Percentiles rank a stretch among this genome's conserved stretches.
phyloP scores from a whole-genome alignment of 768 basidiomycete species.

The Steccherinum ochraceum region DNA sequence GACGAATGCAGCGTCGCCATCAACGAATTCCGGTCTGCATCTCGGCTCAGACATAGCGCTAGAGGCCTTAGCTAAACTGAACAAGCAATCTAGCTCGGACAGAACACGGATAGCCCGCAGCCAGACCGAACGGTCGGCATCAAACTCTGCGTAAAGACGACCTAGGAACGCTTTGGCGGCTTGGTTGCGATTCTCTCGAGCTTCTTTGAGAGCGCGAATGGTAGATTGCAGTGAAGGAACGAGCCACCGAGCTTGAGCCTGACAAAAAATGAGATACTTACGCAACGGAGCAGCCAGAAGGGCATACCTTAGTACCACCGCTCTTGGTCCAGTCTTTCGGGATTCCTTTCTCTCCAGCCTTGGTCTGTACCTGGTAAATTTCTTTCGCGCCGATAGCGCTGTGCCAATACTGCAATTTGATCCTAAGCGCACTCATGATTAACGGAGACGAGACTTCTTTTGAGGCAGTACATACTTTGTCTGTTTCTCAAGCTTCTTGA shows the following conservation, averaged over 20 bases:
- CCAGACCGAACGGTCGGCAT: slow-evolving; percentile 75
- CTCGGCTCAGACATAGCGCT: slow-evolving; percentile 86
- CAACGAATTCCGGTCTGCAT: slow-evolving; percentile 88
- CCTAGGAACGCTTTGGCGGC: slow-evolving; percentile 81
- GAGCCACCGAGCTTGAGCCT: slow-evolving; percentile 74
- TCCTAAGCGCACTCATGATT: slow-evolving; percentile 31
- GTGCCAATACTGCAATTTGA: slow-evolving; percentile 59
- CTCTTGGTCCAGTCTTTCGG: slow-evolving; percentile 83
- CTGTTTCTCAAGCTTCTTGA: slow-evolving; percentile 61
- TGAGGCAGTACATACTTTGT: slow-evolving; percentile 44
- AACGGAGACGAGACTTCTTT: slow-evolving; percentile 40
- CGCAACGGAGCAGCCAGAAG: not conserved
- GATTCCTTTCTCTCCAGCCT: slow-evolving; percentile 51
- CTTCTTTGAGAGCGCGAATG: slow-evolving; percentile 86
- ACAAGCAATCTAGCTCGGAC: slow-evolving; percentile 94
- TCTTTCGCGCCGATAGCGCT: slow-evolving; percentile 76
- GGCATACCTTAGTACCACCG: slow-evolving; percentile 66
- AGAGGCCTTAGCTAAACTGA: slow-evolving; percentile 87
- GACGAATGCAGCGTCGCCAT: slow-evolving; percentile 70
- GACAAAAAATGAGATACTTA: slow-evolving; percentile 11
- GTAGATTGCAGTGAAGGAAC: slow-evolving; percentile 66
- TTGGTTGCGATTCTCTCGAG: slow-evolving; percentile 77
- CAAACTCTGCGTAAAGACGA: slow-evolving; percentile 76
- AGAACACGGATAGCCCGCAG: slow-evolving; percentile 78
- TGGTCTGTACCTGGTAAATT: slow-evolving; percentile 82